Evolutionary conservation across 768 basidiomycete genomes (phyloP), one percentile per base, ranked within the genome.

Genomic region (Pleurotus djamor): DNA sequence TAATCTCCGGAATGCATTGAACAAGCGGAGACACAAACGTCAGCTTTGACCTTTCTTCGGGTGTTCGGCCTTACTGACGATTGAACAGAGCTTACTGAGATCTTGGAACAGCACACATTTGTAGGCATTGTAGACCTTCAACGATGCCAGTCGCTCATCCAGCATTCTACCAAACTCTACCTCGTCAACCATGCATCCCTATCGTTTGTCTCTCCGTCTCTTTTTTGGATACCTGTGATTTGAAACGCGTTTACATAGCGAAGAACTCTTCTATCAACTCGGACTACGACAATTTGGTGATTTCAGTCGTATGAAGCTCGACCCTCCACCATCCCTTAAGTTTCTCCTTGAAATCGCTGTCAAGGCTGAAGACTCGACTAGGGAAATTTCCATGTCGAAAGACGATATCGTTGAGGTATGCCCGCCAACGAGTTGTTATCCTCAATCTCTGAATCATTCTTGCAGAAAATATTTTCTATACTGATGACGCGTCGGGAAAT

Each of bases 221-320:
- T 2, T 48, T 45, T 44, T 3, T 41, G 36, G 4, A 8, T 17
- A 14, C 17, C 45, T 8, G 17, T 60, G 35, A 48, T 52, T 17
- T 36, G 17, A 16, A 13, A 10, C 43, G 33, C 34, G 14, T 14
- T 0, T 8, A 16, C 13, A 7, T 59, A 97, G 95, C 0, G 94
- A 97, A 67, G 94, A 97, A 65, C 79, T 97, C 36, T 96, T 98
- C 71, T 98, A 97, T 72, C 97, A 99, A 68, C 82, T 99, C 5
- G 93, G 86, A 1, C 73, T 98, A 32, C 81, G 92, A 14, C 96
- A 98, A 70, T 99, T 99, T 66, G 93, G 95, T 1, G 83, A 91
- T 61, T 83, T 91, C 62, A 81, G 83, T 60, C 80, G 85, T 17
- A 74, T 98, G 52, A 88, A 87, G 61, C 79, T 98, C 2, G 88